These are phyloP conservation scores for Saksenaea oblongispora DNA, from an alignment of 371 early-diverging fungal genomes.

Conservation along the genomic window DNA sequence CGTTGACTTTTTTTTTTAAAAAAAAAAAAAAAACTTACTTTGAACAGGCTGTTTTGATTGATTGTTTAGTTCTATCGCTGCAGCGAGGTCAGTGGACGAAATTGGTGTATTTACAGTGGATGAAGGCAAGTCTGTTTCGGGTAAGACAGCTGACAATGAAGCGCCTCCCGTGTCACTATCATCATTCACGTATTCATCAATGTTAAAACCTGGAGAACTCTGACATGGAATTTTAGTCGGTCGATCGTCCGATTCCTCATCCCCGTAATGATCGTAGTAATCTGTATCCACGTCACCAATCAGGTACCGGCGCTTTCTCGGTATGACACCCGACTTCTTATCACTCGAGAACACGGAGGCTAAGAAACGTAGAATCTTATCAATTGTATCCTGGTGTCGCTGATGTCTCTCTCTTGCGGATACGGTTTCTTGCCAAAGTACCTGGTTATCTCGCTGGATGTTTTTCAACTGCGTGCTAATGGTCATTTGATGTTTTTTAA, in stretches of 20 bases:
- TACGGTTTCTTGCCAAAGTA: constrained; percentile 85
- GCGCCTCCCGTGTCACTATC: constrained; percentile 10
- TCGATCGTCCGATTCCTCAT: constrained; percentile 3
- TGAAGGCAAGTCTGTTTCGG: neutral
- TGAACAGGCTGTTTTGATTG: constrained; percentile 7
- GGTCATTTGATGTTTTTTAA: constrained; percentile 87
- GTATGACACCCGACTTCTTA: constrained; percentile 44
- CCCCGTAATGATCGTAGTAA: constrained; percentile 12
- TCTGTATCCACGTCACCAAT: constrained; percentile 30
- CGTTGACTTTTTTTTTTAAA: neutral
- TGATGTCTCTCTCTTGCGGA: constrained; percentile 76
- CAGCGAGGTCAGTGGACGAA: constrained; percentile 12
- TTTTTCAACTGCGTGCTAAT: constrained; percentile 83
- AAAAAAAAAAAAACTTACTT: too few species aligned
- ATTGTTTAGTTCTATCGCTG: constrained; percentile 33
- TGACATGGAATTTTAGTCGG: constrained; percentile 14
- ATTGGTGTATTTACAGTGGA: neutral
- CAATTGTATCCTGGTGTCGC: constrained; percentile 89
- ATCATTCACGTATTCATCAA: constrained; percentile 26
- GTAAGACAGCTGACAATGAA: neutral
- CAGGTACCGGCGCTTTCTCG: constrained; percentile 50
- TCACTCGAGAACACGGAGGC: constrained; percentile 75
- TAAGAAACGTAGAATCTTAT: constrained; percentile 84
- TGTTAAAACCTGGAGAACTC: constrained; percentile 12
- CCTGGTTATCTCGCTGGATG: constrained; percentile 86